A percentile compares a stretch with the other conserved stretches of the same genome.
phyloP scores from a whole-genome alignment of 164 flowering plant species.

The Magnolia sinica region DNA sequence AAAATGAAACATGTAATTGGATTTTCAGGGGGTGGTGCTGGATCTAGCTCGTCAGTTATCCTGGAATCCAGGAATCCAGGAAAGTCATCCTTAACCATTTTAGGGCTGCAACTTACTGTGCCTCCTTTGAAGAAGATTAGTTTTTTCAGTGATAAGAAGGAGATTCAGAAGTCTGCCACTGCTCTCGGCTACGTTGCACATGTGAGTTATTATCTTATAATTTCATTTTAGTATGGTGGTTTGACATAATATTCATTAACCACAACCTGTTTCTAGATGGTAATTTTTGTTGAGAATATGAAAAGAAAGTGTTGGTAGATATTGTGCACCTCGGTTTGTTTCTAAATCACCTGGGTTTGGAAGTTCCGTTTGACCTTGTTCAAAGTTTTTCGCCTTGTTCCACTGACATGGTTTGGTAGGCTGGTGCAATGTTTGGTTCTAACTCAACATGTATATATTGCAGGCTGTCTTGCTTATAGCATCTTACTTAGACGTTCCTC shows the following conservation, averaged over 20 bases:
- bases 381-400: too few relatives aligned
- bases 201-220: constrained; percentile 43
- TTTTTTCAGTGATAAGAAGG: constrained; percentile 90
- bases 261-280: too few relatives aligned
- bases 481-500: constrained; percentile 76
- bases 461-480: constrained; percentile 82
- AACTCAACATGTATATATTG: constrained; percentile 19
- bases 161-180: constrained; percentile 79
- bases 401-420: background rate
- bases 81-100: constrained; percentile 49
- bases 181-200: constrained; percentile 92
- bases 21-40: constrained; percentile 46
- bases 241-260: background rate
- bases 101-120: constrained; percentile 65
- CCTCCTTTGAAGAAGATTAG: constrained; percentile 73
- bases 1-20: constrained; percentile 1
- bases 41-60: constrained; percentile 11
- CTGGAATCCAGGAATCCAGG: constrained; percentile 51
- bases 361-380: too few relatives aligned
- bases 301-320: too few relatives aligned
- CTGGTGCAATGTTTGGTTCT: background rate
- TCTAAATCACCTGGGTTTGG: too few relatives aligned
- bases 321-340: too few relatives aligned
- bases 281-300: too few relatives aligned
- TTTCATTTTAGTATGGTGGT: background rate